These are phyloP conservation scores for Polygonum aviculare DNA, from an alignment of 148 eudicot genomes.

Conservation along the genomic window DNA sequence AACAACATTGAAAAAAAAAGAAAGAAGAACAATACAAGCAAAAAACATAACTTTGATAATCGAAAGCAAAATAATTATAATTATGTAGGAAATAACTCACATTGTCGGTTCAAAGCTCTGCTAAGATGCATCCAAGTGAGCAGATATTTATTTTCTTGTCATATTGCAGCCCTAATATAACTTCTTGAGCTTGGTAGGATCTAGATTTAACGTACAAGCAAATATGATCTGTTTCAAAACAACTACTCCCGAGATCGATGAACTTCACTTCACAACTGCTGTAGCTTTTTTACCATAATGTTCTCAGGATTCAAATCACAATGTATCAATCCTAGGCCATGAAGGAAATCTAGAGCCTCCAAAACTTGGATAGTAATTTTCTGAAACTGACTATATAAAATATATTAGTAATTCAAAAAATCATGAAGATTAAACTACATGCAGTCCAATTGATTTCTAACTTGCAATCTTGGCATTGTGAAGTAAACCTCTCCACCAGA, in stretches of 20 bases:
- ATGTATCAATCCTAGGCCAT: constrained; percentile 88
- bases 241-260: constrained; percentile 96
- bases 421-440: background rate
- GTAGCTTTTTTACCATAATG: constrained; percentile 87
- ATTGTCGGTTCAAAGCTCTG: constrained; percentile 97
- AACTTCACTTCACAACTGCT: constrained; percentile 99
- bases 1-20: background rate
- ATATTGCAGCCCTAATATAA: constrained; percentile 83
- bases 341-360: constrained; percentile 88
- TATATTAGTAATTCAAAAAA: background rate
- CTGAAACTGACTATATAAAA: constrained; percentile 33
- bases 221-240: constrained; percentile 93
- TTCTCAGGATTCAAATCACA: constrained; percentile 99
- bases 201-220: constrained; percentile 94
- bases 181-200: constrained; percentile 95
- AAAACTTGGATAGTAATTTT: constrained; percentile 81
- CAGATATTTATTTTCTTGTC: constrained; percentile 88
- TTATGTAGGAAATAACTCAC: constrained; percentile 34
- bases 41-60: background rate
- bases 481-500: constrained; percentile 99
- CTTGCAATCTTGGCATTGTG: constrained; percentile 99
- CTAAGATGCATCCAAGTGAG: constrained; percentile 98
- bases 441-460: constrained; percentile 13
- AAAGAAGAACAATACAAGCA: background rate
- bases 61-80: background rate